These are phyloP conservation scores for Salix exigua DNA, from an alignment of 345 rosid genomes.

Conservation along the genomic window DNA sequence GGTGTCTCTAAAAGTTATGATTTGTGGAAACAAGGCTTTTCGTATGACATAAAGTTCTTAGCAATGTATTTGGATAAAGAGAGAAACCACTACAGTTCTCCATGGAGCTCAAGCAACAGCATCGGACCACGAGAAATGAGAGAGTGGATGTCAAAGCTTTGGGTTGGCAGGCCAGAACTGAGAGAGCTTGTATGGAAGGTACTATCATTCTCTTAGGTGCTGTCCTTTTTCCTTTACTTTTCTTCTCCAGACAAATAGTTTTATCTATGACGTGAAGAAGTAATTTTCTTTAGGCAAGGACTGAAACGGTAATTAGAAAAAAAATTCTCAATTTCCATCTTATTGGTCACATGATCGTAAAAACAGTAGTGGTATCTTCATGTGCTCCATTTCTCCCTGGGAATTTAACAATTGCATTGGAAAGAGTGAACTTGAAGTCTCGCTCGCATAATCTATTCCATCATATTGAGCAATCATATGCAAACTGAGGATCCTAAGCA, in stretches of 20 bases:
- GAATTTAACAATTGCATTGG: not conserved
- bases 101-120: slow-evolving; percentile 83
- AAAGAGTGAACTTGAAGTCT: not conserved
- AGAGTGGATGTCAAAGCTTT: slow-evolving; percentile 79
- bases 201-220: not conserved
- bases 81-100: slow-evolving; percentile 80
- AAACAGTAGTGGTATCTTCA: not conserved
- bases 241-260: not conserved
- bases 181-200: slow-evolving; percentile 93
- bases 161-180: slow-evolving; percentile 72
- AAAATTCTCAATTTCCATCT: not conserved
- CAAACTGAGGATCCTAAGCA: not conserved
- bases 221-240: slow-evolving; percentile 7
- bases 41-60: slow-evolving; percentile 66
- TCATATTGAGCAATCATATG: not conserved
- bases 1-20: slow-evolving; percentile 36
- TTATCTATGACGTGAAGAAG: slow-evolving; percentile 1
- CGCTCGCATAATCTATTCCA: not conserved
- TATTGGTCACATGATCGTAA: not conserved
- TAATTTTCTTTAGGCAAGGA: not conserved
- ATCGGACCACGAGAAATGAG: slow-evolving; percentile 97
- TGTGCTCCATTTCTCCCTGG: not conserved
- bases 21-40: slow-evolving; percentile 57
- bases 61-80: slow-evolving; percentile 66
- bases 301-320: not conserved